Evolutionary conservation across 352 stramenopile genomes (phyloP).

Genomic region (Globisporangium paddicum): DNA sequence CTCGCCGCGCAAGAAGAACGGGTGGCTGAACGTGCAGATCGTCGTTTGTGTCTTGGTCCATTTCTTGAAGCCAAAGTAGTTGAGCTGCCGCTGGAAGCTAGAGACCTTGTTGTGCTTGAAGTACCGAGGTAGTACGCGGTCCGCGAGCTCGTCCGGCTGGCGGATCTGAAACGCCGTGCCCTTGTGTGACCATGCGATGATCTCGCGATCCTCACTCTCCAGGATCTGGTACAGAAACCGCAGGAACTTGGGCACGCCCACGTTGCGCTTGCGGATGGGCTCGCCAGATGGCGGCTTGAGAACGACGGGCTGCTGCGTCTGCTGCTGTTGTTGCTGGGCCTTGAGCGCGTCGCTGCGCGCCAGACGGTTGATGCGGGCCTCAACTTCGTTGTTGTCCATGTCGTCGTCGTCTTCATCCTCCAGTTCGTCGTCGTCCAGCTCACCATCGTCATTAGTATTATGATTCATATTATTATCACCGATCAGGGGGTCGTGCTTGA

Average conservation of each 20-base stretch:
- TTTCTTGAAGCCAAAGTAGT: conserved; percentile 84
- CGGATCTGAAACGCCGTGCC: conserved; percentile 74
- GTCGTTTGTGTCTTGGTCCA: conserved; percentile 79
- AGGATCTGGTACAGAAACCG: conserved; percentile 68
- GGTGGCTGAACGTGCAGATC: conserved; percentile 71
- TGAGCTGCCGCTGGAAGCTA: conserved; percentile 72
- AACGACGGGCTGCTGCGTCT: not conserved
- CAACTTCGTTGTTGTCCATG: conserved; percentile 10
- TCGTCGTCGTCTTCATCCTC: conserved; percentile 7
- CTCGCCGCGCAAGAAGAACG: conserved; percentile 52
- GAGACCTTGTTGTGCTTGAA: conserved; percentile 83
- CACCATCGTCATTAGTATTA: not conserved
- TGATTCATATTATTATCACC: not conserved
- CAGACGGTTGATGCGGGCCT: not conserved
- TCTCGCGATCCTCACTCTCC: conserved; percentile 43
- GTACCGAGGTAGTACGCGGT: conserved; percentile 58
- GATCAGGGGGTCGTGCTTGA: not conserved
- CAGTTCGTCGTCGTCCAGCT: conserved; percentile 10
- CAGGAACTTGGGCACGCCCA: conserved; percentile 66
- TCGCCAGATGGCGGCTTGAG: not conserved
- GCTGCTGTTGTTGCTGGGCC: not conserved
- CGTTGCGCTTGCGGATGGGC: conserved; percentile 46
- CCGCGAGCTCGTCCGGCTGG: conserved; percentile 48
- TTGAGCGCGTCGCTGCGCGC: not conserved
- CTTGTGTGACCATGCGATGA: conserved; percentile 64